These are phyloP conservation scores for Penicillium cinerascens DNA, from an alignment of 495 filamentous ascomycete genomes.

Conservation along the genomic window DNA sequence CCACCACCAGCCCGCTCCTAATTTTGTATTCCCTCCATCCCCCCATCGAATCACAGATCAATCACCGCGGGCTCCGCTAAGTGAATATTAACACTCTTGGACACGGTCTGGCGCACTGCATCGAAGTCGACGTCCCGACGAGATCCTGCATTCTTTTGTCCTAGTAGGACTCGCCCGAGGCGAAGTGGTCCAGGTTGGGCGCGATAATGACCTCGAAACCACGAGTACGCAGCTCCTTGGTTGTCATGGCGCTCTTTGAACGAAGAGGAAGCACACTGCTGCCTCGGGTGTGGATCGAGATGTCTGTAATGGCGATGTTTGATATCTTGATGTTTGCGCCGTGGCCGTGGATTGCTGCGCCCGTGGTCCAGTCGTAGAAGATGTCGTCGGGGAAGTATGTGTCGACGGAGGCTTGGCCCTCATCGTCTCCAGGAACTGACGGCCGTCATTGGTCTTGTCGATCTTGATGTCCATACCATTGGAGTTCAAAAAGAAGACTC, in stretches of 20 bases:
- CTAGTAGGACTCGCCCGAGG: conserved; percentile 52
- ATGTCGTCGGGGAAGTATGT: conserved; percentile 72
- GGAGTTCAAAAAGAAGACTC: conserved; percentile 77
- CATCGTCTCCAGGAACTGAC: conserved; percentile 69
- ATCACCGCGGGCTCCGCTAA: neutral
- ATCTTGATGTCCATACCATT: conserved; percentile 89
- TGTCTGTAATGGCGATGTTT: conserved; percentile 57
- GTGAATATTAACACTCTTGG: neutral
- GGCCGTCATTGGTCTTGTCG: conserved; percentile 55
- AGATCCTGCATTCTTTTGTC: conserved; percentile 18
- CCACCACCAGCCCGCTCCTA: neutral
- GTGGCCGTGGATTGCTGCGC: conserved; percentile 51
- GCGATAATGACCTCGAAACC: conserved; percentile 71
- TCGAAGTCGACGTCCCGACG: conserved; percentile 7
- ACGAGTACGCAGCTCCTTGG: conserved; percentile 59
- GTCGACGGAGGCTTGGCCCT: conserved; percentile 59
- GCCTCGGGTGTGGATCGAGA: conserved; percentile 70
- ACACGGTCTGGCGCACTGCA: neutral
- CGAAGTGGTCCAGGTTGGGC: conserved; percentile 46
- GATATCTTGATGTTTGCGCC: conserved; percentile 51
- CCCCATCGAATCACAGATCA: neutral
- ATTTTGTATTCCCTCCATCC: no score
- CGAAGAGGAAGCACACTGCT: conserved; percentile 68
- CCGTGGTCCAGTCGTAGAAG: conserved; percentile 77
- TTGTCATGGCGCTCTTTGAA: conserved; percentile 62